Conservation (phyloP, 2,329 filamentous ascomycete genomes). For the Paecilomyces sp. region DNA sequence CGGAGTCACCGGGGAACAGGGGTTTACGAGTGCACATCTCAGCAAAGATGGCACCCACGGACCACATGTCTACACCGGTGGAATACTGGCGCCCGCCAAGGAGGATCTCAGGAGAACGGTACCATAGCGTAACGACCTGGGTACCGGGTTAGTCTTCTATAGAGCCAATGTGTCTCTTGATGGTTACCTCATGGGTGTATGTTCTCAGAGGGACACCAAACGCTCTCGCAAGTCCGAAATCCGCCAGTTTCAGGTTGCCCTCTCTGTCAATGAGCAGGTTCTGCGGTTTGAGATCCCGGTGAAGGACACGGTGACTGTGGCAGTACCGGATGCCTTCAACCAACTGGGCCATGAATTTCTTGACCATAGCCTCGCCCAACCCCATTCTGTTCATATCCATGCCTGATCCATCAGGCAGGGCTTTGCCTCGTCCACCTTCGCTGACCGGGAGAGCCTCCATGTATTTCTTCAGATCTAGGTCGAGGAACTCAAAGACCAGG, state of each 20-base stretch:
- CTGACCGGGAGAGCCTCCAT: constrained; percentile 84
- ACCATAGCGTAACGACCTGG: constrained; percentile 85
- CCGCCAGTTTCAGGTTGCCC: constrained; percentile 81
- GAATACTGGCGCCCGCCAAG: constrained; percentile 88
- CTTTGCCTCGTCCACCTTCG: constrained; percentile 78
- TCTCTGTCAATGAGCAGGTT: constrained; percentile 81
- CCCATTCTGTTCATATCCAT: constrained; percentile 60
- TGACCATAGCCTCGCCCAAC: constrained; percentile 72
- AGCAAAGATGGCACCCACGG: constrained; percentile 86
- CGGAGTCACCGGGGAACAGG: constrained; percentile 84
- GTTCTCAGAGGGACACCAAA: constrained; percentile 87
- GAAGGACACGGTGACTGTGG: constrained; percentile 78
- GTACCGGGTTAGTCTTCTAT: neutral
- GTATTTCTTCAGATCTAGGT: constrained; percentile 89
- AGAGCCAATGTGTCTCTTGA: neutral
- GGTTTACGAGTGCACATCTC: constrained; percentile 95
- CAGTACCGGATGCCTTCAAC: constrained; percentile 81
- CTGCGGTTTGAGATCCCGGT: constrained; percentile 85
- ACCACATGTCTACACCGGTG: constrained; percentile 95
- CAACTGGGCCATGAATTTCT: constrained; percentile 88
- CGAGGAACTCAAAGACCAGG: constrained; percentile 86
- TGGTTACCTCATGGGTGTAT: constrained; percentile 73
- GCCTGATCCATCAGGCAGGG: constrained; percentile 69
- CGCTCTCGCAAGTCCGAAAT: constrained; percentile 82
- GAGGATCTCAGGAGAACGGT: constrained; percentile 82